Conservation (phyloP, 805 yeast species). For the Candida cerambycidarum region DNA sequence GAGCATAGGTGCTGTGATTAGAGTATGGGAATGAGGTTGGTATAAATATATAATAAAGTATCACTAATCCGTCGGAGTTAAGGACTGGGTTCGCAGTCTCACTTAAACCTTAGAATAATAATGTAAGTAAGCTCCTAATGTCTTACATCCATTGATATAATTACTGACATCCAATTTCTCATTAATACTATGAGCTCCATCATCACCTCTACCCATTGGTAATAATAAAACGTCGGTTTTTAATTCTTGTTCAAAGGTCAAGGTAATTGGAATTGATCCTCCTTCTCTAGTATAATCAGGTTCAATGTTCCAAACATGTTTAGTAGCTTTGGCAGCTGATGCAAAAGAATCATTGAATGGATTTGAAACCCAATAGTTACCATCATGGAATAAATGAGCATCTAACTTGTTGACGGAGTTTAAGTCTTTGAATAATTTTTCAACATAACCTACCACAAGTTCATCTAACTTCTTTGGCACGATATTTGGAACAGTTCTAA, state of each 20-base stretch:
- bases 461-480: constrained; percentile 76
- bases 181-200: constrained; percentile 97
- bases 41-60: background rate
- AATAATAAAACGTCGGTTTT: constrained; percentile 82
- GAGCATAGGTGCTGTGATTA: too few relatives aligned
- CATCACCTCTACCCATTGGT: constrained; percentile 99
- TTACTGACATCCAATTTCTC: constrained; percentile 89
- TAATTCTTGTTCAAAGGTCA: constrained; percentile 86
- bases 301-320: constrained; percentile 89
- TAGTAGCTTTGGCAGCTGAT: constrained; percentile 93
- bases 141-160: constrained; percentile 91
- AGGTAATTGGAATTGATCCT: constrained; percentile 96
- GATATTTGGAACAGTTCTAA: constrained; percentile 96
- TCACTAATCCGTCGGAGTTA: too few relatives aligned
- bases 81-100: too few relatives aligned
- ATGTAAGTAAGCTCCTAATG: constrained; percentile 90
- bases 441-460: constrained; percentile 69
- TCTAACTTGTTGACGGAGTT: constrained; percentile 73
- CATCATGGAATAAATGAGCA: constrained; percentile 86
- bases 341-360: constrained; percentile 90
- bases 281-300: constrained; percentile 99
- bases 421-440: constrained; percentile 62
- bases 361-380: constrained; percentile 94
- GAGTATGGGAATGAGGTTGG: too few relatives aligned
- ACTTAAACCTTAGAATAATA: constrained; percentile 52